A percentile compares a stretch with the other conserved stretches of the same genome.
These are phyloP conservation scores for Mucor racemosus DNA, from an alignment of 371 early-diverging fungal genomes.

Conservation along the genomic window DNA sequence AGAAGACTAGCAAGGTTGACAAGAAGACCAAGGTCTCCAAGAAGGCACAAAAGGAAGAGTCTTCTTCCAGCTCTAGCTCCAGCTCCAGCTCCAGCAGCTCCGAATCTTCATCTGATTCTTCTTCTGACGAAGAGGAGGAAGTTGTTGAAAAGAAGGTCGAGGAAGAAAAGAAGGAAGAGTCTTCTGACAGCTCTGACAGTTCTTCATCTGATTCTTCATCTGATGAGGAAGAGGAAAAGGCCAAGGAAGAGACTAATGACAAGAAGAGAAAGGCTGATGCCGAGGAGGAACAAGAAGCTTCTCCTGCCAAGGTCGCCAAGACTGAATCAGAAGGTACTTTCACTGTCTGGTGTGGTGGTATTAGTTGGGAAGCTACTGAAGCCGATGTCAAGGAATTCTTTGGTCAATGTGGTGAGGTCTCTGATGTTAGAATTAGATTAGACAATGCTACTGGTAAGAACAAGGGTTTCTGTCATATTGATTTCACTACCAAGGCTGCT, in stretches of 20 bases:
- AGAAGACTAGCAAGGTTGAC: constrained; percentile 19
- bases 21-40: constrained; percentile 17
- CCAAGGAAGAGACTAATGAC: not conserved
- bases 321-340: constrained; percentile 28
- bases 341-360: constrained; percentile 73
- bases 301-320: constrained; percentile 60
- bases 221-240: constrained; percentile 14
- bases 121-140: constrained; percentile 17
- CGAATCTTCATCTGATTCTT: constrained; percentile 9
- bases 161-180: constrained; percentile 8
- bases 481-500: constrained; percentile 62
- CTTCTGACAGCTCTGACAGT: constrained; percentile 14
- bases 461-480: constrained; percentile 78
- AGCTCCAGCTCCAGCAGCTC: constrained; percentile 4
- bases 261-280: constrained; percentile 31
- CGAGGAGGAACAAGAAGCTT: constrained; percentile 25
- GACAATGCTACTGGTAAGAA: constrained; percentile 66
- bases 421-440: constrained; percentile 27
- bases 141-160: constrained; percentile 5
- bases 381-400: constrained; percentile 65
- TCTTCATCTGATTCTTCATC: constrained; percentile 3
- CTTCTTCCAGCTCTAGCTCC: constrained; percentile 12
- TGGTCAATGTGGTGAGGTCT: constrained; percentile 65
- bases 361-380: constrained; percentile 68
- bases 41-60: constrained; percentile 11